A percentile compares a stretch with the other conserved stretches of the same genome.
These are phyloP conservation scores for Musa beccarii DNA, from an alignment of 176 grass and related monocot genomes.

Conservation along the genomic window DNA sequence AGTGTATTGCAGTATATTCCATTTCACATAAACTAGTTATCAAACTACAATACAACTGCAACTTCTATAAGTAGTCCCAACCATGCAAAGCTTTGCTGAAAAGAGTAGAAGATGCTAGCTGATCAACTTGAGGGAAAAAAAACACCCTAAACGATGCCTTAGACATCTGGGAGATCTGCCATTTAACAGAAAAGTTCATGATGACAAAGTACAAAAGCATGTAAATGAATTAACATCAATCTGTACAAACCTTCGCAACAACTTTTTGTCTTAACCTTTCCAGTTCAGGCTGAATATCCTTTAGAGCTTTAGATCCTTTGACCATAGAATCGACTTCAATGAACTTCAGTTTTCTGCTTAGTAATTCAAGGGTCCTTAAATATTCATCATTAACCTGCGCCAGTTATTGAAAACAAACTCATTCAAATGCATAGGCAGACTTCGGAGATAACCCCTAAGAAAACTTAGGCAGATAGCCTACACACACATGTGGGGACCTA, in stretches of 20 bases:
- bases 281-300: conserved; percentile 82
- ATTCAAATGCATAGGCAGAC: background rate
- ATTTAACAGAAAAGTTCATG: background rate
- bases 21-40: no score
- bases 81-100: no score
- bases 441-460: background rate
- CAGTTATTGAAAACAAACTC: background rate
- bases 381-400: conserved; percentile 91
- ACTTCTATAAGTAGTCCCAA: no score
- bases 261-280: conserved; percentile 85
- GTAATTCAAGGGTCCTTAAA: conserved; percentile 70
- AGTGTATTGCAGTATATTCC: no score
- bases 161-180: background rate
- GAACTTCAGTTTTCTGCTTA: conserved; percentile 92
- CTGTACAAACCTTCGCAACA: conserved; percentile 77
- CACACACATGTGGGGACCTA: background rate
- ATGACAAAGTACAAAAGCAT: conserved; percentile 6
- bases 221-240: conserved; percentile 17
- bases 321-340: conserved; percentile 67
- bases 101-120: no score
- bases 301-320: conserved; percentile 81
- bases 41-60: no score
- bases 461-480: background rate
- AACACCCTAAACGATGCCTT: no score
- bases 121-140: no score